Conservation (phyloP, 2,329 filamentous ascomycete species). For the Colletotrichum coccodes region DNA sequence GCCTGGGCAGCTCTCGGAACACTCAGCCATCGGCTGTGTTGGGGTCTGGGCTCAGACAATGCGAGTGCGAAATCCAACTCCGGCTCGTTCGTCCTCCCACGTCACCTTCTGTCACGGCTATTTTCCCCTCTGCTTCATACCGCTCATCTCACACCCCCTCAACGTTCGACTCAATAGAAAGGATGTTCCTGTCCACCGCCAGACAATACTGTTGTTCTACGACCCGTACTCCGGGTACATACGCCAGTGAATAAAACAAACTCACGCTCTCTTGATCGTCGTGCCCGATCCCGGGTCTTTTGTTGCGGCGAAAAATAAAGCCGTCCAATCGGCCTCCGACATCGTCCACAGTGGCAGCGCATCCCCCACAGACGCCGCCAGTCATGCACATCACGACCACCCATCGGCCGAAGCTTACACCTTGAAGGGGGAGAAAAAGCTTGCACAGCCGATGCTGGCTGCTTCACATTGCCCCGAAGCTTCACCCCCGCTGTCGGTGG, state of each 20-base stretch:
- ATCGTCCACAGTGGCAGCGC: constrained; percentile 15
- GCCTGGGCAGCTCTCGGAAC: not conserved
- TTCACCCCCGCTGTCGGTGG: constrained; percentile 11
- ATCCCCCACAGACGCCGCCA: constrained; percentile 26
- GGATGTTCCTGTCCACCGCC: not conserved
- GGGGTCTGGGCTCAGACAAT: not conserved
- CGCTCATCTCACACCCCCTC: not conserved
- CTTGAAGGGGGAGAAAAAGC: not conserved
- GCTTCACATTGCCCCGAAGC: constrained; percentile 23
- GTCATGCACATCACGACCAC: constrained; percentile 29
- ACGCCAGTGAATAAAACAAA: not conserved
- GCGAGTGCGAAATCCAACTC: constrained; percentile 19
- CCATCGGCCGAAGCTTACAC: constrained; percentile 31
- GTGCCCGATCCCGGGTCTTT: not conserved
- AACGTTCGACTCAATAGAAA: constrained; percentile 16
- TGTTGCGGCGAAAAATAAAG: constrained; percentile 19
- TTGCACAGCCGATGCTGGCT: constrained; percentile 14
- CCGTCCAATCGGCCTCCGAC: constrained; percentile 26
- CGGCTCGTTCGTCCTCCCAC: not conserved
- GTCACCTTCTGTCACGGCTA: not conserved
- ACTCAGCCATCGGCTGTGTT: not conserved
- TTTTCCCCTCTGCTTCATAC: not conserved
- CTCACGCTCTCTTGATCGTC: constrained; percentile 14
- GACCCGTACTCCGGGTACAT: not conserved
- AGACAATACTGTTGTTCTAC: not conserved